Evolutionary conservation across 75 land plant species (phyloP).

Genomic region (Selaginella tamariscina): DNA sequence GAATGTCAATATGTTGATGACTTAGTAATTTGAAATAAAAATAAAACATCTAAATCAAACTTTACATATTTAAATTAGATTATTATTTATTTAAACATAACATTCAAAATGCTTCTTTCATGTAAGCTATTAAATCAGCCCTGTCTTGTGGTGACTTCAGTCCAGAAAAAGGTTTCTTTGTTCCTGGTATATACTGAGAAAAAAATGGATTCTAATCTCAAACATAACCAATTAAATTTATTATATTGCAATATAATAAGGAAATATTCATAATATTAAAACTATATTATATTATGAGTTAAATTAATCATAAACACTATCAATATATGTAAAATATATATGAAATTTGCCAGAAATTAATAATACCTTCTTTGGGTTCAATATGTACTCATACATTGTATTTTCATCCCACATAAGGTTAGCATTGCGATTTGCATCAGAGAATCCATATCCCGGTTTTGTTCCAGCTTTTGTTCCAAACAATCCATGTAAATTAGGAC

Average conservation of each 20-base stretch:
- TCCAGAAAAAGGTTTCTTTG: background rate
- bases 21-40: too few species aligned
- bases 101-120: slow-evolving; percentile 1
- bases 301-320: too few species aligned
- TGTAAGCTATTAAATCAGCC: slow-evolving; percentile 1
- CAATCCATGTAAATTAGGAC: slow-evolving; percentile 3
- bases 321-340: too few species aligned
- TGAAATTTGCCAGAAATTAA: too few species aligned
- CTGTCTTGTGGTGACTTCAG: background rate
- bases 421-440: background rate
- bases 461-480: slow-evolving; percentile 2
- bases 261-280: too few species aligned
- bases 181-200: background rate
- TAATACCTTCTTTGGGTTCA: background rate
- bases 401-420: background rate
- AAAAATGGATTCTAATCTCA: background rate
- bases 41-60: too few species aligned
- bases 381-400: background rate
- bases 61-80: too few species aligned
- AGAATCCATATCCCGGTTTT: background rate
- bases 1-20: too few species aligned
- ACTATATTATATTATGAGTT: too few species aligned
- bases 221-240: background rate
- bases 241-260: too few species aligned
- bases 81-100: too few species aligned